Evolutionary conservation across 768 basidiomycete genomes (phyloP), one percentile per base, ranked within the genome.

Genomic region (Sutorius australiensis): DNA sequence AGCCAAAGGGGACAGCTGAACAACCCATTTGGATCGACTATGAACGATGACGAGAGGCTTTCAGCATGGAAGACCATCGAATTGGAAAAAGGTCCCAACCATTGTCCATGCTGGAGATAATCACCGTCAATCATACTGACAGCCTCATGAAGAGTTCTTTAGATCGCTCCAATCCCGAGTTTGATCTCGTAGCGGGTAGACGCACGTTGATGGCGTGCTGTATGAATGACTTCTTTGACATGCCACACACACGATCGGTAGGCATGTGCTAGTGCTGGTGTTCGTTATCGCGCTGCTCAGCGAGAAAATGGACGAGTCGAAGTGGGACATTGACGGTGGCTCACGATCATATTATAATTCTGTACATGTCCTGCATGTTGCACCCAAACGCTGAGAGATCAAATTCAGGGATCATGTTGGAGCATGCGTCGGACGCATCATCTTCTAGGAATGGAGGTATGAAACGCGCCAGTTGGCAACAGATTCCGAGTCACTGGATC

Each of bases 71-170:
- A 43, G 50, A 39, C 28, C 2, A 24, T 33, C n/a, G 12, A 51
- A 53, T 46, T 31, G 30, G 43, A 46, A 51, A 47, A 27, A 41
- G 21, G 43, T 47, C 42, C 50, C 33, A 21, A 16, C 46, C 39
- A 48, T 27, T 27, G 38, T 27, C 52, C 62, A 48, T 55, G 59
- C 62, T 27, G 51, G 27, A 55, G 50, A 61, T 63, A 63, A 63
- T 63, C 59, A 64, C 62, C 62, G 62, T 61, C 42, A 55, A 58
- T 49, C 59, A 60, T 53, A 33, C 53, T 41, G 49, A 45, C 40
- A 28, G 38, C 37, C n/a, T 21, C 43, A 53, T 12, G 44, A 37
- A 34, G 36, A 11, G 19, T 37, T 48, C 39, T 24, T 31, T 14
- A 48, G 48, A 61, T 62, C 50, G 31, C 32, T 21, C 36, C 28